These are phyloP conservation scores for Centaurea solstitialis DNA, from an alignment of 129 eudicot genomes.

Conservation along the genomic window DNA sequence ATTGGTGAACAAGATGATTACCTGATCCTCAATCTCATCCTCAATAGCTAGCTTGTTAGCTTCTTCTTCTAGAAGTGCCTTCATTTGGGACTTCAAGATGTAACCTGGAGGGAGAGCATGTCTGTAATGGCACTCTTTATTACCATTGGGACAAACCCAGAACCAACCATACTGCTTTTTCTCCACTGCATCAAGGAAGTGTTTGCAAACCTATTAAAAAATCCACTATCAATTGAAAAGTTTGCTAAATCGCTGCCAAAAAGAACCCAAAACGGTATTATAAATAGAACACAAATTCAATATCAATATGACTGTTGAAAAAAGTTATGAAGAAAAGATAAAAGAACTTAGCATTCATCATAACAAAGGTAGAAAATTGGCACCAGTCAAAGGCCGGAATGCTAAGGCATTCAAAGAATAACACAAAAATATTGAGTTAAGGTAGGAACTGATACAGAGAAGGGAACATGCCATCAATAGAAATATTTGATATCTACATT, in stretches of 20 bases:
- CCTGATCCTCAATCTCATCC: constrained; percentile 95
- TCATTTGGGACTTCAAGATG: constrained; percentile 86
- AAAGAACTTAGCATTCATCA: neutral
- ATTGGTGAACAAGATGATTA: constrained; percentile 6
- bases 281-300: neutral
- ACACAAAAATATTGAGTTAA: neutral
- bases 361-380: neutral
- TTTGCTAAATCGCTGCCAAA: constrained; percentile 13
- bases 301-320: neutral
- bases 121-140: constrained; percentile 83
- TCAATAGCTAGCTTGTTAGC: constrained; percentile 69
- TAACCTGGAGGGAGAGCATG: constrained; percentile 97
- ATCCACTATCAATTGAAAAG: constrained; percentile 1
- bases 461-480: neutral
- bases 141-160: constrained; percentile 95
- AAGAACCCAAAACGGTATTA: neutral
- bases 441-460: neutral
- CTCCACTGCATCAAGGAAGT: constrained; percentile 91
- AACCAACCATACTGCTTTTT: constrained; percentile 96
- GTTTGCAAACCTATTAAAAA: constrained; percentile 64
- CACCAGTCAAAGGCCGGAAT: neutral
- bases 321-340: neutral
- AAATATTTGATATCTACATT: neutral
- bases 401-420: neutral
- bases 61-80: constrained; percentile 91